phyloP scores from a whole-genome alignment of 495 filamentous ascomycete species.

The Pseudomonodictys pantanalensis region DNA sequence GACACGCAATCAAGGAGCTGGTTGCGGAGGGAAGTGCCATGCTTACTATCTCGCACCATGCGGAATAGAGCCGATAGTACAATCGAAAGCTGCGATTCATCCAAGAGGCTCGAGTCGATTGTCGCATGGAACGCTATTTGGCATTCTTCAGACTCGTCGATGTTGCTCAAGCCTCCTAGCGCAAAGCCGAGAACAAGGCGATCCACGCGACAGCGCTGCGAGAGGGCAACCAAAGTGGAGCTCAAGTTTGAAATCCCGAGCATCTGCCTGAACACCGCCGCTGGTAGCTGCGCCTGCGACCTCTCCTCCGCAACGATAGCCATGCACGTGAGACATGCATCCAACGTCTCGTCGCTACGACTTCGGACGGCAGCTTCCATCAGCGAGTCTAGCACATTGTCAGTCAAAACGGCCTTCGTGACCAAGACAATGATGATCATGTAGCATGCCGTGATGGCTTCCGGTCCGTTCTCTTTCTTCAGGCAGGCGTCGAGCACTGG shows the following conservation, averaged over 20 bases:
- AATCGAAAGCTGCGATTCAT: slow-evolving; percentile 57
- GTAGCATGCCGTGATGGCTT: slow-evolving; percentile 79
- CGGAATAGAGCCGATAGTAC: slow-evolving; percentile 47
- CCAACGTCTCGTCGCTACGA: slow-evolving; percentile 67
- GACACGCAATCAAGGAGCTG: slow-evolving; percentile 16
- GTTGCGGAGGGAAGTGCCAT: slow-evolving; percentile 3
- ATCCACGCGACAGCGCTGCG: slow-evolving; percentile 63
- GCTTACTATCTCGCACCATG: background rate
- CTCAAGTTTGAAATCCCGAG: slow-evolving; percentile 56
- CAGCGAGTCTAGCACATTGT: slow-evolving; percentile 68
- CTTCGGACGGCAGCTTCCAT: slow-evolving; percentile 81
- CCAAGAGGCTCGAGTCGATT: slow-evolving; percentile 59
- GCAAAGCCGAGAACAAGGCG: slow-evolving; percentile 70
- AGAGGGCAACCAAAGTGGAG: slow-evolving; percentile 58
- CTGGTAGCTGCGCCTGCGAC: slow-evolving; percentile 55
- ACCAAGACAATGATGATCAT: slow-evolving; percentile 84
- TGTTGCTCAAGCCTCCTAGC: slow-evolving; percentile 55
- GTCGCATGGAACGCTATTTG: slow-evolving; percentile 54
- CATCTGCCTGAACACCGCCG: slow-evolving; percentile 65
- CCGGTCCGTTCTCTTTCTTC: slow-evolving; percentile 65
- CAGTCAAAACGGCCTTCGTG: slow-evolving; percentile 71
- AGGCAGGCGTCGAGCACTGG: slow-evolving; percentile 75
- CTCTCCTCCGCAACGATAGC: slow-evolving; percentile 74
- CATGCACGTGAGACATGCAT: slow-evolving; percentile 75
- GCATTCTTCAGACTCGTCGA: slow-evolving; percentile 7